These are phyloP conservation scores for Acidiella bohemica DNA, from an alignment of 495 filamentous ascomycete genomes.

Conservation along the genomic window DNA sequence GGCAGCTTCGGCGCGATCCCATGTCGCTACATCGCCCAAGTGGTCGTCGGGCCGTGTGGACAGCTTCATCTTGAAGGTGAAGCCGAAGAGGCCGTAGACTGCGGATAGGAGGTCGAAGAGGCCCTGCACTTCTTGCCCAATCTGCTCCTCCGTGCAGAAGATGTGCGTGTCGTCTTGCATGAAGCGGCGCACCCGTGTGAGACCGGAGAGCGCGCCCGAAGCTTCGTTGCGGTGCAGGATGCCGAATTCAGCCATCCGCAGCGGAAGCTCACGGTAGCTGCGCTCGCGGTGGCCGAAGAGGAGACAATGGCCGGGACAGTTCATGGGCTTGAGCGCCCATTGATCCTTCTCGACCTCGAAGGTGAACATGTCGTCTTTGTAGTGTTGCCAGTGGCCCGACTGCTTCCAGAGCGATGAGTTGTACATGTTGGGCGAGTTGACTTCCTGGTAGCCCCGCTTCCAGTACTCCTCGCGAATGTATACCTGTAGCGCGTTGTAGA, in stretches of 20 bases:
- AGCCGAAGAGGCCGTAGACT: constrained; percentile 83
- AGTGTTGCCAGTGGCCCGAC: constrained; percentile 89
- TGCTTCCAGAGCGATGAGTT: constrained; percentile 82
- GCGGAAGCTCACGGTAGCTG: constrained; percentile 77
- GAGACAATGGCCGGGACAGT: constrained; percentile 79
- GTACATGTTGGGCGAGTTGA: constrained; percentile 93
- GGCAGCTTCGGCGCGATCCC: constrained; percentile 72
- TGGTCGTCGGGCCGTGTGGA: constrained; percentile 90
- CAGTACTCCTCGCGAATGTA: constrained; percentile 81
- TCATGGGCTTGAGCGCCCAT: constrained; percentile 91
- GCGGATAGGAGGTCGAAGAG: constrained; percentile 76
- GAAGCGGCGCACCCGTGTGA: constrained; percentile 86
- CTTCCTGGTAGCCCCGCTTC: constrained; percentile 87
- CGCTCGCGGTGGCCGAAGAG: constrained; percentile 66
- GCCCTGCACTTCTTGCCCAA: constrained; percentile 67
- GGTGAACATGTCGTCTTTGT: constrained; percentile 94
- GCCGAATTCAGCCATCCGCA: constrained; percentile 88
- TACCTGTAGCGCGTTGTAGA: constrained; percentile 73
- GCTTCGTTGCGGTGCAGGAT: constrained; percentile 91
- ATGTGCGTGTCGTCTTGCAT: constrained; percentile 94
- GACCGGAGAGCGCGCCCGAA: constrained; percentile 75
- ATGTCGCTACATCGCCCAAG: constrained; percentile 73
- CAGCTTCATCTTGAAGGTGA: constrained; percentile 90
- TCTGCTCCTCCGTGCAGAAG: constrained; percentile 72
- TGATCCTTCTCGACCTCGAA: constrained; percentile 82